Percentiles rank a stretch among this genome's conserved stretches.
Conservation (phyloP, 257 asterid species). For the Primulina tabacum region DNA sequence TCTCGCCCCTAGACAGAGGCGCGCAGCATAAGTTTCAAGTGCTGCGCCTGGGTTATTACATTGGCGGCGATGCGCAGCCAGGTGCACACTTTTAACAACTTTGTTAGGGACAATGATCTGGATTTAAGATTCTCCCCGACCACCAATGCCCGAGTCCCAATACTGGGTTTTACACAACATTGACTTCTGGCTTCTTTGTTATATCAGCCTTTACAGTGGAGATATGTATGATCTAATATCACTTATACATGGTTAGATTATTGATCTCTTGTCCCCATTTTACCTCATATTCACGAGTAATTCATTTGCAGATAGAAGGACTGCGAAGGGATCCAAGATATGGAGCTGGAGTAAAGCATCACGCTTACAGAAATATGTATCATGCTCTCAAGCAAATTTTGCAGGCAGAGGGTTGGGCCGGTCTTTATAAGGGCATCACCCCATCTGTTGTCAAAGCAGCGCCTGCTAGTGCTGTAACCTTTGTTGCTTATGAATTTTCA, state of each 20-base stretch:
- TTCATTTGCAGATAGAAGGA: conserved; percentile 67
- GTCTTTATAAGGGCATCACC: conserved; percentile 87
- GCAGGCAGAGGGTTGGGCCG: conserved; percentile 67
- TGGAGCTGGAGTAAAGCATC: conserved; percentile 81
- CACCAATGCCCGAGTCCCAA: neutral
- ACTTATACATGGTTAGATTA: too few species aligned
- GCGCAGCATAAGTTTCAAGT: too few species aligned
- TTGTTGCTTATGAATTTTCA: conserved; percentile 74
- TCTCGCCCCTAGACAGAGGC: too few species aligned
- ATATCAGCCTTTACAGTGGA: neutral
- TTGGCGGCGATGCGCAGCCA: too few species aligned
- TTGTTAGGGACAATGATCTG: neutral
- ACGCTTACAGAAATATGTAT: conserved; percentile 63
- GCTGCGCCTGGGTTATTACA: too few species aligned
- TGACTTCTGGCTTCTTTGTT: neutral
- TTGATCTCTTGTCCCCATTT: neutral
- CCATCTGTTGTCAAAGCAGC: conserved; percentile 94
- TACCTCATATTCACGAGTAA: neutral
- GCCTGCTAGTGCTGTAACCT: conserved; percentile 95
- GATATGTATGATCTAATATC: too few species aligned
- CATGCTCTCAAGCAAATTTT: conserved; percentile 61
- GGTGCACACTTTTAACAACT: too few species aligned
- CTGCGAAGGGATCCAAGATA: conserved; percentile 79
- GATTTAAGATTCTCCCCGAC: neutral
- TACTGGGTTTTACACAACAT: neutral